Percentiles rank a stretch among this genome's conserved stretches.
phyloP scores from a whole-genome alignment of 108 stramenopile species.

The Aurantiochytrium sp. region DNA sequence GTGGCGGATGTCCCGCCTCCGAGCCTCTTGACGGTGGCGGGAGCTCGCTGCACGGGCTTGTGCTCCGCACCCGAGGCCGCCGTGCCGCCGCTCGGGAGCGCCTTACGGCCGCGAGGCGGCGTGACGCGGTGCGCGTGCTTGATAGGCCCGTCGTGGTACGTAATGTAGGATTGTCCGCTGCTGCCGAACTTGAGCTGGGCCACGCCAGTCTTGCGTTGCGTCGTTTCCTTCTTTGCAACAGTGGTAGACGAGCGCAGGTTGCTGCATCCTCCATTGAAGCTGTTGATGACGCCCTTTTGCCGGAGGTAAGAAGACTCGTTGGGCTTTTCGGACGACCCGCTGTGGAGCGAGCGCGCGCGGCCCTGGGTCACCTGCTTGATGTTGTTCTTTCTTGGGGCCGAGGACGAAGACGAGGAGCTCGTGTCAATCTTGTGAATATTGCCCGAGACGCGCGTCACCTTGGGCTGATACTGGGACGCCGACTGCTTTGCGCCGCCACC shows the following conservation, averaged over 20 bases:
- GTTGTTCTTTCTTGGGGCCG: background rate
- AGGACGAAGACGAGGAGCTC: too few relatives aligned
- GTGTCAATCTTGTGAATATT: conserved; percentile 17
- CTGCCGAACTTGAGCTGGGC: background rate
- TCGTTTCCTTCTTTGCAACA: background rate
- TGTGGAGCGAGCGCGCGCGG: background rate
- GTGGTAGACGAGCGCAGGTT: background rate
- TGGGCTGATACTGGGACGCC: background rate
- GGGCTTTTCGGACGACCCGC: background rate
- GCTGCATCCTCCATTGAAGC: background rate
- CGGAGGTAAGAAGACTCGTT: conserved; percentile 26
- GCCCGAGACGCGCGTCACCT: background rate
- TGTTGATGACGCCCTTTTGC: conserved; percentile 23
- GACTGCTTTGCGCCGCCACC: background rate
- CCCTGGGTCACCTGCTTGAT: conserved; percentile 16
- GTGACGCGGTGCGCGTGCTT: background rate
- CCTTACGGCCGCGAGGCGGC: background rate
- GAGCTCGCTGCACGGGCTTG: background rate
- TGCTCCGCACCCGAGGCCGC: too few relatives aligned
- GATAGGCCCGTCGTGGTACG: background rate
- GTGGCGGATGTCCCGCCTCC: background rate
- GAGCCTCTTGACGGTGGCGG: background rate
- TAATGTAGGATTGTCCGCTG: background rate
- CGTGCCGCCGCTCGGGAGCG: background rate
- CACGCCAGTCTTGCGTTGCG: background rate